Percentiles rank a stretch among this genome's conserved stretches.
phyloP scores from a whole-genome alignment of 2,329 filamentous ascomycete genomes.

The Aspergillus phoenicis region DNA sequence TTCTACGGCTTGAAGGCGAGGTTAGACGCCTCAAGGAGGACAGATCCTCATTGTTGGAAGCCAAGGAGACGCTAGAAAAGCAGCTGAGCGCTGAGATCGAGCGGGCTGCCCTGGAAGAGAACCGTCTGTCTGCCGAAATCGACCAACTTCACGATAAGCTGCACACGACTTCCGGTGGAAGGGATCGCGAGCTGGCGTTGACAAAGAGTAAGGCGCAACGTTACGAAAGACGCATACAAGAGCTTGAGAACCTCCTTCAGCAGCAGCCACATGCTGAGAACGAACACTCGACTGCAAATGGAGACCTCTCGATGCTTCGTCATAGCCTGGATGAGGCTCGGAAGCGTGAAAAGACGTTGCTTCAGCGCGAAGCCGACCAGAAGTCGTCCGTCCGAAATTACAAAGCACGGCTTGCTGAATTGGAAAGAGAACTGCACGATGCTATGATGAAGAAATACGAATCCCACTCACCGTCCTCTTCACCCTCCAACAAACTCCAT shows the following conservation, averaged over 20 bases:
- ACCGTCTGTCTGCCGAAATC: slow-evolving; percentile 56
- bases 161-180: slow-evolving; percentile 38
- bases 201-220: slow-evolving; percentile 66
- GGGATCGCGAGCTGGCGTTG: slow-evolving; percentile 51
- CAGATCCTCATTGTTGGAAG: slow-evolving; percentile 58
- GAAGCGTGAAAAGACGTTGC: slow-evolving; percentile 66
- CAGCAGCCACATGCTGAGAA: slow-evolving; percentile 52
- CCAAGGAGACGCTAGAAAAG: slow-evolving; percentile 62
- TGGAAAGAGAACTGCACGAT: slow-evolving; percentile 70
- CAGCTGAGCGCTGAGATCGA: slow-evolving; percentile 68
- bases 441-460: slow-evolving; percentile 56
- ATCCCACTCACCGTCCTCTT: slow-evolving; percentile 56
- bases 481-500: slow-evolving; percentile 45
- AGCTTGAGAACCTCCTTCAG: slow-evolving; percentile 56
- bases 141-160: slow-evolving; percentile 57
- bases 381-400: slow-evolving; percentile 65
- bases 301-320: slow-evolving; percentile 62
- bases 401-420: slow-evolving; percentile 65
- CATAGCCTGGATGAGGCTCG: slow-evolving; percentile 65
- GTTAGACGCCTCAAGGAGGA: slow-evolving; percentile 67
- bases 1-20: slow-evolving; percentile 68
- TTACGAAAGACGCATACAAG: slow-evolving; percentile 60
- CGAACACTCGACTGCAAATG: slow-evolving; percentile 35
- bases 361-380: slow-evolving; percentile 66
- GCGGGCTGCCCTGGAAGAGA: slow-evolving; percentile 67